Evolutionary conservation across 164 flowering plant species (phyloP).

Genomic region (Tetrastigma voinierianum): DNA sequence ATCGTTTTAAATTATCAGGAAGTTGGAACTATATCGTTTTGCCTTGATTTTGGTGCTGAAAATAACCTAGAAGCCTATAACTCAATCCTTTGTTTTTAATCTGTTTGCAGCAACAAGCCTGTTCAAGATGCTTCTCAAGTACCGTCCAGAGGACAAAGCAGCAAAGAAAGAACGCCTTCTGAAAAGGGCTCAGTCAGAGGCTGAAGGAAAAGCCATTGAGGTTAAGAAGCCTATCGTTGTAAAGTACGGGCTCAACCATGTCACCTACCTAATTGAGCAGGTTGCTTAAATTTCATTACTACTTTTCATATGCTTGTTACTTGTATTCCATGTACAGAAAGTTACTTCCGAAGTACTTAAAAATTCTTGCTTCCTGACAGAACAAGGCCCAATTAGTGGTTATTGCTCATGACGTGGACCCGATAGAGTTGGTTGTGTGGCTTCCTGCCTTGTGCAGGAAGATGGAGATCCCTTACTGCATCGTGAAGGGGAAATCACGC

Average conservation of each 20-base stretch:
- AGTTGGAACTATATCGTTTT: too few relatives aligned
- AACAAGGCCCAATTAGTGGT: conserved; percentile 83
- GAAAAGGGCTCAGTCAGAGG: conserved; percentile 67
- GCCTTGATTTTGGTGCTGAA: too few relatives aligned
- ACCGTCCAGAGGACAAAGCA: conserved; percentile 50
- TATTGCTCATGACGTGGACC: conserved; percentile 86
- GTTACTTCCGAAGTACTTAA: neutral
- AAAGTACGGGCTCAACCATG: conserved; percentile 74
- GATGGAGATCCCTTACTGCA: conserved; percentile 83
- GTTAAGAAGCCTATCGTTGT: conserved; percentile 76
- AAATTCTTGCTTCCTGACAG: conserved; percentile 26
- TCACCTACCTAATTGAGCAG: conserved; percentile 86
- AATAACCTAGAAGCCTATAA: too few relatives aligned
- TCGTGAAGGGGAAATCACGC: conserved; percentile 83
- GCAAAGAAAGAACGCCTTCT: conserved; percentile 57
- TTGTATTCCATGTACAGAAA: neutral
- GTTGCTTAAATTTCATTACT: conserved; percentile 16
- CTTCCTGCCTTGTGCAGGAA: conserved; percentile 83
- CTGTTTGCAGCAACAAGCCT: conserved; percentile 33
- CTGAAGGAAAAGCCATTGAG: conserved; percentile 65
- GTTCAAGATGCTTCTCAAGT: conserved; percentile 56
- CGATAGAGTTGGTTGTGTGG: conserved; percentile 88
- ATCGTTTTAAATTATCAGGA: too few relatives aligned
- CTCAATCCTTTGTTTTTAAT: neutral
- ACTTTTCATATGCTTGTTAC: too few relatives aligned